These are phyloP conservation scores for Tuber microsphaerosporum DNA, from an alignment of 495 filamentous ascomycete genomes.

Conservation along the genomic window DNA sequence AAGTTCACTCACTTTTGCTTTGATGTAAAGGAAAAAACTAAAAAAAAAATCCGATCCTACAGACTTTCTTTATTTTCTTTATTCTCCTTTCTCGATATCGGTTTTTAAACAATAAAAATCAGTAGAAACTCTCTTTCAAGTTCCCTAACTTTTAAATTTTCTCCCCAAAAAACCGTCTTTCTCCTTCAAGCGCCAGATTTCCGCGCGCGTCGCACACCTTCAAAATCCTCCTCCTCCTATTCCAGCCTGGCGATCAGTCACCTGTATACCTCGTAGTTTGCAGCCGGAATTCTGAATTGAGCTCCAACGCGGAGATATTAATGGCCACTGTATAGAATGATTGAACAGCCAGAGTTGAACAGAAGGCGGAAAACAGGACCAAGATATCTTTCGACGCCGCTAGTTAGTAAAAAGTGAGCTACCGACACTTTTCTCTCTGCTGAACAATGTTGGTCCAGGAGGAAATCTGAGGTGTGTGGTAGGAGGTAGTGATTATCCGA, in stretches of 20 bases:
- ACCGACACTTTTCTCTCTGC: neutral
- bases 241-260: conserved; percentile 12
- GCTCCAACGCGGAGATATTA: conserved; percentile 4
- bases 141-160: neutral
- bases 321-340: conserved; percentile 8
- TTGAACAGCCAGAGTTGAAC: neutral
- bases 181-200: conserved; percentile 4
- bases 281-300: conserved; percentile 27
- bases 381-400: neutral
- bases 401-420: neutral
- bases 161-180: neutral
- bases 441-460: conserved; percentile 19
- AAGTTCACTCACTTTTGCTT: neutral
- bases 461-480: conserved; percentile 7
- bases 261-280: neutral
- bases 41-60: neutral
- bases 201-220: conserved; percentile 9
- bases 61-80: neutral
- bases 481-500: conserved; percentile 20
- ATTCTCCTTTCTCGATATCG: conserved; percentile 1
- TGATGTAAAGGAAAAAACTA: neutral
- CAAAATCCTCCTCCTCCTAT: conserved; percentile 7
- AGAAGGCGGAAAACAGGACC: neutral
- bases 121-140: neutral
- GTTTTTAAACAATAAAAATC: neutral